Base-by-base conservation (phyloP, 2,329 filamentous ascomycete species). In the Chalara sp. region DNA sequence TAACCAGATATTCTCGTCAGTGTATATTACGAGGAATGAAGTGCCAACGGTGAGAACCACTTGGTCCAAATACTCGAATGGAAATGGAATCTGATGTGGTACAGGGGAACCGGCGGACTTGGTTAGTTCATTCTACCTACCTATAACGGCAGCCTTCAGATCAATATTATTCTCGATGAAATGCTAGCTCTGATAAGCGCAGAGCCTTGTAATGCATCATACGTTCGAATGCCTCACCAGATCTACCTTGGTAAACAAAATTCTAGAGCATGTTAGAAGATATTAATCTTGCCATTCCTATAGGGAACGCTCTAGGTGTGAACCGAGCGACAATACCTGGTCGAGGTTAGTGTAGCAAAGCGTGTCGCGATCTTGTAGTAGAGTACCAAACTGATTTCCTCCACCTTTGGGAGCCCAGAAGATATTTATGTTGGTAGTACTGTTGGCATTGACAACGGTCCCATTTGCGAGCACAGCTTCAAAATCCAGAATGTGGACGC, bases 91-190 rank as follows among this genome's bases (percentile, higher is more conserved):
- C 21, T 3, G 21, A 21, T 21, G 21, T 21, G 21, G 21, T 21
- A 21, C 21, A 21, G 21, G 35, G 35, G n/a, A 39, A 39, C 8
- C 3, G 3, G n/a, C 10, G 10, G 35, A 39, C n/a, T n/a, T 39
- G 3, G 3, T 10, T 10, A 39, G n/a, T 3, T 58, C 54, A 1
- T 61, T 61, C 12, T 63, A 21, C 21, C 21, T 21, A 21, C 21
- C 43, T 40, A 68, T 66, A 32, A 70, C 59, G 13, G 62, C 64
- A 2, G 63, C 62, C 47, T 63, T 64, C 11, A 58, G 56, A 41
- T 67, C 55, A 1, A 71, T 67, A 59, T 80, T 79, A 63, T 83
- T 69, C 56, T 76, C 71, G 5, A 78, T 79, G 57, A 81, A 82
- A 62, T 81, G 4, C 76, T 65, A 1, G 76, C 76, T 2, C 65